Percentiles rank a stretch among this genome's conserved stretches.
Evolutionary conservation across 345 rosid genomes (phyloP).

Genomic region (Lumnitzera littorea): DNA sequence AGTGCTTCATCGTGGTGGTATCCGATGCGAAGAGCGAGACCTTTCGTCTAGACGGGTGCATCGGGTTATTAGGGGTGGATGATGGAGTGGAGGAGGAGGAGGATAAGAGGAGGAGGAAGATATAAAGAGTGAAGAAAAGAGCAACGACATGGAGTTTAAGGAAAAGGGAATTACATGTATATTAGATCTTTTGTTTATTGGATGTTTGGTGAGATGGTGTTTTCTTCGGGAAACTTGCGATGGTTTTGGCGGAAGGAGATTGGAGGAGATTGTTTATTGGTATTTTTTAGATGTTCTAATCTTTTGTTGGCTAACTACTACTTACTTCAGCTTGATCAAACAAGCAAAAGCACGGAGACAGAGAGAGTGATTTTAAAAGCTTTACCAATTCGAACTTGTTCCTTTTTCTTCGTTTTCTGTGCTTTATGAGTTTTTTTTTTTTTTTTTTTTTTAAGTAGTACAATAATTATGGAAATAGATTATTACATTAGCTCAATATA

Average conservation of each 20-base stretch:
- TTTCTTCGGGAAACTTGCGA: slow-evolving; percentile 42
- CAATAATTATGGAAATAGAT: no score
- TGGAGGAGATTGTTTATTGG: slow-evolving; percentile 38
- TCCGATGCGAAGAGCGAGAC: slow-evolving; percentile 18
- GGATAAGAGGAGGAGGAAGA: slow-evolving; percentile 5
- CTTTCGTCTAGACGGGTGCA: slow-evolving; percentile 43
- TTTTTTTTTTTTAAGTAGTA: neutral
- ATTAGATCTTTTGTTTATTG: slow-evolving; percentile 21
- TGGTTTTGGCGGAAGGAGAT: slow-evolving; percentile 34
- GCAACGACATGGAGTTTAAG: neutral
- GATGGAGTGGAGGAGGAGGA: slow-evolving; percentile 11
- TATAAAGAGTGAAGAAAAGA: no score
- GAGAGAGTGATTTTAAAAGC: slow-evolving; percentile 6
- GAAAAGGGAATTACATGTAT: neutral
- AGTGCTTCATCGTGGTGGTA: slow-evolving; percentile 27
- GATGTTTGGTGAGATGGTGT: slow-evolving; percentile 58
- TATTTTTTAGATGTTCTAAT: neutral
- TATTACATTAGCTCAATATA: no score
- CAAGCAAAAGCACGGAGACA: neutral
- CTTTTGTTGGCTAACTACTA: neutral
- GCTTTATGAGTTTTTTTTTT: neutral
- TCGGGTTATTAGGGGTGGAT: slow-evolving; percentile 11
- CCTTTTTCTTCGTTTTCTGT: slow-evolving; percentile 2
- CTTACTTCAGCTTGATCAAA: slow-evolving; percentile 4
- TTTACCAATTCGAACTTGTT: neutral